Percentiles rank a stretch among this genome's conserved stretches.
phyloP scores from a whole-genome alignment of 257 asterid species.

The Echites panduratus region DNA sequence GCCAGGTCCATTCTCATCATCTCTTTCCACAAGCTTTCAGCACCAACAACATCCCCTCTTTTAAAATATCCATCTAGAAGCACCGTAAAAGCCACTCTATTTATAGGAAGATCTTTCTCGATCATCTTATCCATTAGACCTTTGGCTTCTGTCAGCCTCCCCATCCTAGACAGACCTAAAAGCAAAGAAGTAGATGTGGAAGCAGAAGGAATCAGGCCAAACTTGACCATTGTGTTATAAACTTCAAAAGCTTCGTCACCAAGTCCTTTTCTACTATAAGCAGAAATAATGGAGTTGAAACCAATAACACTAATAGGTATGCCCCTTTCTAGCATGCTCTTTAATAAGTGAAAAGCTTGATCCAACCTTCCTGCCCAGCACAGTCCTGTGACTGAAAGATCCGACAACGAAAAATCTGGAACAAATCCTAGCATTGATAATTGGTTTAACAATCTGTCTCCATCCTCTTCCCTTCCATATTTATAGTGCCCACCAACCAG shows the following conservation, averaged over 20 bases:
- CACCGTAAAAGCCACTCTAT: conserved; percentile 60
- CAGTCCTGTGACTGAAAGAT: conserved; percentile 51
- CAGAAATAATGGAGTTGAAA: conserved; percentile 70
- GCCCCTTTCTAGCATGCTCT: conserved; percentile 70
- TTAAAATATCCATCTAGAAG: conserved; percentile 73
- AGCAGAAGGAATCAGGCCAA: conserved; percentile 72
- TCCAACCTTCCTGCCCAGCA: conserved; percentile 80
- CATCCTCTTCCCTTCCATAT: conserved; percentile 58
- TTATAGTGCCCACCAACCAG: conserved; percentile 72
- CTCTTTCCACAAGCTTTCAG: conserved; percentile 69
- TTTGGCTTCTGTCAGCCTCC: conserved; percentile 64
- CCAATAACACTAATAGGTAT: conserved; percentile 57
- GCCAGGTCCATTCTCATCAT: conserved; percentile 66
- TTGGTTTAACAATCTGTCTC: conserved; percentile 43
- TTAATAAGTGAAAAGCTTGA: conserved; percentile 59
- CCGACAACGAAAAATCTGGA: conserved; percentile 43
- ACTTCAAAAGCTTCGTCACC: conserved; percentile 65
- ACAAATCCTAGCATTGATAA: conserved; percentile 32
- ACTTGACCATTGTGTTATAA: conserved; percentile 50
- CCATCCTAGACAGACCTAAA: conserved; percentile 51
- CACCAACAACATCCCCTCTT: conserved; percentile 62
- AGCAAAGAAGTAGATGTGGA: conserved; percentile 71
- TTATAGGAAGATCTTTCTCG: conserved; percentile 52
- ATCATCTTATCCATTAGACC: conserved; percentile 58
- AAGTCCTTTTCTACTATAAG: conserved; percentile 63